Conservation (phyloP, 257 asterid genomes). For the Catharanthus roseus region DNA sequence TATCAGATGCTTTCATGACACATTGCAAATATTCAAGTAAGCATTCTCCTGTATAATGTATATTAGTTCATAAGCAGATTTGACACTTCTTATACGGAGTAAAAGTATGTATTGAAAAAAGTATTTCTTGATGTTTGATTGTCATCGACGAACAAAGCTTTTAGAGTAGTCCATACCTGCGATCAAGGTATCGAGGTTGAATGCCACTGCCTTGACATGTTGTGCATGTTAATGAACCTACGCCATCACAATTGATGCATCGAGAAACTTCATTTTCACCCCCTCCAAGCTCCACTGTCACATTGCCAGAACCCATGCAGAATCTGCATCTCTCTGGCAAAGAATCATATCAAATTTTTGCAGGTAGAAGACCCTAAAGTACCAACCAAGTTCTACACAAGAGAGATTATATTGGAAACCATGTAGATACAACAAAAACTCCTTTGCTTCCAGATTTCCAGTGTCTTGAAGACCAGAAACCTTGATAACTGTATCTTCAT, state of each 20-base stretch:
- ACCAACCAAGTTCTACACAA: neutral
- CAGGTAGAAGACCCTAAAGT: neutral
- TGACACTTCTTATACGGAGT: neutral
- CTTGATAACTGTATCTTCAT: neutral
- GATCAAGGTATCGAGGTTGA: constrained; percentile 97
- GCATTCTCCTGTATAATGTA: neutral
- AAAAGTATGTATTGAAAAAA: too few relatives aligned
- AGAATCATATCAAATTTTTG: neutral
- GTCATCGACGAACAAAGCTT: neutral
- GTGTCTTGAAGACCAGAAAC: neutral
- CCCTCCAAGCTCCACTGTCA: constrained; percentile 77
- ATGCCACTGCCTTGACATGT: constrained; percentile 99
- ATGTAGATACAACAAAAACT: neutral
- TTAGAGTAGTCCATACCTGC: constrained; percentile 45
- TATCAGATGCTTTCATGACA: neutral
- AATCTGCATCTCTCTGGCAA: constrained; percentile 79
- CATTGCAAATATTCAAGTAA: neutral
- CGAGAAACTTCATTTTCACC: constrained; percentile 68
- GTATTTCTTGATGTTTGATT: neutral
- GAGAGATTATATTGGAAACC: neutral
- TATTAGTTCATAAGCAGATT: too few relatives aligned
- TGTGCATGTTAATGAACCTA: constrained; percentile 88
- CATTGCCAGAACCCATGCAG: constrained; percentile 76
- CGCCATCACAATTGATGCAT: constrained; percentile 87
- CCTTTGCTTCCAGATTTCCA: neutral